phyloP scores from a whole-genome alignment of 2,329 filamentous ascomycete species.

The Hypocreales sp. region DNA sequence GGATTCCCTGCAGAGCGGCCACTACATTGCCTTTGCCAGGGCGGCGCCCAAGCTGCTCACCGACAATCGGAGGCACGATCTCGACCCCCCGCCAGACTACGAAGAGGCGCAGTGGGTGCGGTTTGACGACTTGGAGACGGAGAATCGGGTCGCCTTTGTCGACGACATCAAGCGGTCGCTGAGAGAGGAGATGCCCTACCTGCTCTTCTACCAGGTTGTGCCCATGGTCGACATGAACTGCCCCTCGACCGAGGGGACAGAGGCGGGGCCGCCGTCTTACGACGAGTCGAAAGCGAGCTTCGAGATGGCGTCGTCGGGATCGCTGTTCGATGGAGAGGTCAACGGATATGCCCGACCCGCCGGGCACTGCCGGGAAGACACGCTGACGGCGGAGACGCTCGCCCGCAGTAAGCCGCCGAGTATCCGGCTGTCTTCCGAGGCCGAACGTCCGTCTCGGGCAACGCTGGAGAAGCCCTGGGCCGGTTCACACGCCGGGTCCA shows the following conservation, averaged over 20 bases:
- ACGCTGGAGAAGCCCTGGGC: constrained; percentile 30
- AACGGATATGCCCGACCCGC: constrained; percentile 1
- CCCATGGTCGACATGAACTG: constrained; percentile 59
- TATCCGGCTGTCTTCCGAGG: constrained; percentile 39
- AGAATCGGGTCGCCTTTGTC: constrained; percentile 57
- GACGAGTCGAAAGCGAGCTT: constrained; percentile 31
- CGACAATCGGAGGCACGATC: constrained; percentile 39
- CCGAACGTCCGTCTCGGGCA: constrained; percentile 31
- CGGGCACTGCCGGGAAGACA: constrained; percentile 9
- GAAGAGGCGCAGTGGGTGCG: constrained; percentile 70
- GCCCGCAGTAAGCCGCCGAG: constrained; percentile 25
- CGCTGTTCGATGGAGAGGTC: constrained; percentile 5
- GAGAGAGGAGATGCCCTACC: constrained; percentile 78
- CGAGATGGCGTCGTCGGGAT: constrained; percentile 11
- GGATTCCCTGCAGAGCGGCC: constrained; percentile 69
- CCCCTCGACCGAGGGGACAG: constrained; percentile 29
- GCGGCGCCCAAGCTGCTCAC: constrained; percentile 50
- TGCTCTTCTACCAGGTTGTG: constrained; percentile 89
- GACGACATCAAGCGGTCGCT: constrained; percentile 65
- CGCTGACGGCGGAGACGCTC: constrained; percentile 7
- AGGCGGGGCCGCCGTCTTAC: constrained; percentile 43
- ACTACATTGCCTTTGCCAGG: constrained; percentile 78
- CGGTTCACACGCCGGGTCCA: constrained; percentile 17
- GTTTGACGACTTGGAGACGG: constrained; percentile 69
- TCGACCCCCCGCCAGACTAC: constrained; percentile 47